Evolutionary conservation across 1,284 basidiomycete species (phyloP).

Genomic region (Fomes fomentarius): DNA sequence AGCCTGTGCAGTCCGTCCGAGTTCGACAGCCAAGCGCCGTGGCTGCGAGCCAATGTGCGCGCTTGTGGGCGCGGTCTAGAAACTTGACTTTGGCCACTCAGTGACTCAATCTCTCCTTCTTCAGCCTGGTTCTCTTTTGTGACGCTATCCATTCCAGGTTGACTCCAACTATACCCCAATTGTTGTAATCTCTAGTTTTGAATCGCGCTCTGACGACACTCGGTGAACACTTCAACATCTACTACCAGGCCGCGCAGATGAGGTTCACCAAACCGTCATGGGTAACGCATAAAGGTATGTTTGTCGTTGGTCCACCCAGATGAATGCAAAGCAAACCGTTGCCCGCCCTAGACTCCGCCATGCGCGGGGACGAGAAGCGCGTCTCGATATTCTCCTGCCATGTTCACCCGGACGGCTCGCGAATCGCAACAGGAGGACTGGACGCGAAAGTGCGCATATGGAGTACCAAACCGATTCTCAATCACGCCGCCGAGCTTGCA

Average conservation of each 20-base stretch:
- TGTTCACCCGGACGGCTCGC: constrained; percentile 94
- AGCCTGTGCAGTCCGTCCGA: too few relatives aligned
- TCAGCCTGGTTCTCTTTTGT: too few relatives aligned
- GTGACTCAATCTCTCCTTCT: too few relatives aligned
- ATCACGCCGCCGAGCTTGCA: constrained; percentile 70
- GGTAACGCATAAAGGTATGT: constrained; percentile 68
- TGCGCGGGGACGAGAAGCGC: constrained; percentile 53
- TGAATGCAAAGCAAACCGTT: not conserved
- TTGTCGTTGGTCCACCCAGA: not conserved
- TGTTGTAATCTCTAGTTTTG: not conserved
- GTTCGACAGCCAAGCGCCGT: too few relatives aligned
- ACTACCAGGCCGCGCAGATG: constrained; percentile 45
- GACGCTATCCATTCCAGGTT: too few relatives aligned
- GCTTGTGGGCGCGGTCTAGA: too few relatives aligned
- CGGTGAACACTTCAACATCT: too few relatives aligned
- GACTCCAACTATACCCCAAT: not conserved
- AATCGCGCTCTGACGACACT: too few relatives aligned
- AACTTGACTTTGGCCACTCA: too few relatives aligned
- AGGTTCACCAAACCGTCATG: constrained; percentile 79
- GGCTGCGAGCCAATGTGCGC: too few relatives aligned
- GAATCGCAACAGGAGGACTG: constrained; percentile 94
- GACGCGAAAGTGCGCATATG: constrained; percentile 97
- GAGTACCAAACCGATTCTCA: constrained; percentile 93
- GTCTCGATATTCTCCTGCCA: constrained; percentile 91
- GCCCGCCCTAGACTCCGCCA: constrained; percentile 25